phyloP scores from a whole-genome alignment of 768 basidiomycete species.

The Lactifluus hygrophoroides region DNA sequence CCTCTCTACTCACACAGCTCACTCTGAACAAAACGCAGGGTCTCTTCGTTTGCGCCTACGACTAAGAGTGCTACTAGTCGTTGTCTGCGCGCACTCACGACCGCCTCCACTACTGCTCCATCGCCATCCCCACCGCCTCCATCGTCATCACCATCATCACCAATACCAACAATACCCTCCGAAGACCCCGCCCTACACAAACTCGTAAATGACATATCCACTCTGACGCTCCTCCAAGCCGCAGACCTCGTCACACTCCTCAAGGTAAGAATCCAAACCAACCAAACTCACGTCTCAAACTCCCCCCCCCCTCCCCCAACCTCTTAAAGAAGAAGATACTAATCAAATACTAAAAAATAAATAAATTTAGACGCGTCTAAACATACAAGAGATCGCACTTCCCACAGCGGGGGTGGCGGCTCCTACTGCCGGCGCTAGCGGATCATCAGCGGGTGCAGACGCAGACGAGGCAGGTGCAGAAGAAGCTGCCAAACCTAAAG shows the following conservation, averaged over 20 bases:
- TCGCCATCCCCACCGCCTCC: conserved; percentile 35
- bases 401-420: conserved; percentile 63
- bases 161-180: conserved; percentile 23
- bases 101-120: conserved; percentile 37
- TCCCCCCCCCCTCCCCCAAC: no score
- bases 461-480: conserved; percentile 36
- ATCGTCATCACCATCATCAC: conserved; percentile 30
- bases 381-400: conserved; percentile 96
- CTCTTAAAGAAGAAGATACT: no score
- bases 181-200: conserved; percentile 61
- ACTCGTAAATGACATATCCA: conserved; percentile 91
- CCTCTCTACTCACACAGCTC: no score
- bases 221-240: conserved; percentile 84
- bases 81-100: conserved; percentile 9
- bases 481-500: conserved; percentile 80
- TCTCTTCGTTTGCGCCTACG: not conserved
- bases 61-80: no score
- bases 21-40: not conserved
- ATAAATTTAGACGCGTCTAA: conserved; percentile 68
- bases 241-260: conserved; percentile 87
- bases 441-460: conserved; percentile 47
- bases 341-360: not conserved
- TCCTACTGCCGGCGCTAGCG: conserved; percentile 41
- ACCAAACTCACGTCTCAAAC: no score
- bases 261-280: conserved; percentile 49